phyloP scores from a whole-genome alignment of 1,284 basidiomycete species.

The Rhodotorula sp. region DNA sequence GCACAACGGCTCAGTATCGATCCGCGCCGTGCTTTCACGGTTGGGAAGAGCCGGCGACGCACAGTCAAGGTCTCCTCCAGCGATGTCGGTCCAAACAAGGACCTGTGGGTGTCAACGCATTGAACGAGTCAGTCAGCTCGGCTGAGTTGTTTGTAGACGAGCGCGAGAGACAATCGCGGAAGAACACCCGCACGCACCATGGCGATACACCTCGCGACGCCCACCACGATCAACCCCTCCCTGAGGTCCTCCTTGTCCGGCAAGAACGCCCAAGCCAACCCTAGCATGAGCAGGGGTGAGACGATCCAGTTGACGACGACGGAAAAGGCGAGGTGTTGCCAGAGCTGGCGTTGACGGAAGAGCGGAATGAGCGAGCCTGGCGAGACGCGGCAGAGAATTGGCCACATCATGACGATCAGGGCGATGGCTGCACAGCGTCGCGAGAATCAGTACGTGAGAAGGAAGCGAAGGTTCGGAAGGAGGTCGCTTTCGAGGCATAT shows the following conservation, averaged over 20 bases:
- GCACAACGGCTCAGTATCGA: not conserved
- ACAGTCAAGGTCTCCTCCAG: conserved; percentile 68
- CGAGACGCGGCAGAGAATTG: conserved; percentile 72
- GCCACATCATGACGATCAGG: conserved; percentile 88
- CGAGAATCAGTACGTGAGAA: not conserved
- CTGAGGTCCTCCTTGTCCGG: conserved; percentile 57
- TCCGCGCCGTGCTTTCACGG: no score
- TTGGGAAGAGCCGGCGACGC: not conserved
- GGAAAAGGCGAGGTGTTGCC: conserved; percentile 70
- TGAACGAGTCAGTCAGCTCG: no score
- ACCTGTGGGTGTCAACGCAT: conserved; percentile 62
- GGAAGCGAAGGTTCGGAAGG: conserved; percentile 44
- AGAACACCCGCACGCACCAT: conserved; percentile 41
- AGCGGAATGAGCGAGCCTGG: conserved; percentile 68
- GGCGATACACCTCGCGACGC: conserved; percentile 52
- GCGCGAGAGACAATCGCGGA: not conserved
- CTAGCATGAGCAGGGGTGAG: conserved; percentile 68
- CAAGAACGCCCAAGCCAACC: conserved; percentile 76
- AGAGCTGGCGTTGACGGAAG: conserved; percentile 60
- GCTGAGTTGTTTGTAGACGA: no score
- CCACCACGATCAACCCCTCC: conserved; percentile 56
- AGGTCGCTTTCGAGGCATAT: not conserved
- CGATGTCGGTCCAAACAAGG: conserved; percentile 80
- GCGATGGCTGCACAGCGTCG: conserved; percentile 64
- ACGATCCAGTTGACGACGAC: conserved; percentile 78